Evolutionary conservation across 2,329 filamentous ascomycete genomes (phyloP).

Genomic region (Cladosporium oxysporum): DNA sequence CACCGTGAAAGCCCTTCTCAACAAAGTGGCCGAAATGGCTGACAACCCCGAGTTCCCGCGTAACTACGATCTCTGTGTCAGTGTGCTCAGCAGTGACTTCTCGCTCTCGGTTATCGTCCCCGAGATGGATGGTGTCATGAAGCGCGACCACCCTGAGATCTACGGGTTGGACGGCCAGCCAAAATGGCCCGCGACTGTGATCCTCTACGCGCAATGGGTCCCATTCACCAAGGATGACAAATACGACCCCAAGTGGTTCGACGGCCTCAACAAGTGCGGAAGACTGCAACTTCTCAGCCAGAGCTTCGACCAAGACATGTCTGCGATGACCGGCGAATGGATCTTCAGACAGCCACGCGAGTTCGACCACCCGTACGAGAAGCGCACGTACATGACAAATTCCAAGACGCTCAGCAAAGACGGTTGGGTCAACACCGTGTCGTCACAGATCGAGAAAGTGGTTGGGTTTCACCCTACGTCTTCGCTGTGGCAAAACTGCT

Average conservation of each 20-base stretch:
- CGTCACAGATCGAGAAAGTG: slow-evolving; percentile 42
- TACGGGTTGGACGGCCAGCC: slow-evolving; percentile 42
- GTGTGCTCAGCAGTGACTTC: slow-evolving; percentile 48
- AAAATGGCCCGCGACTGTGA: slow-evolving; percentile 44
- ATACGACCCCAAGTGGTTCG: slow-evolving; percentile 42
- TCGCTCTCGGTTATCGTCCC: slow-evolving; percentile 41
- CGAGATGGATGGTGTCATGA: slow-evolving; percentile 42
- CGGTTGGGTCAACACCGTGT: slow-evolving; percentile 45
- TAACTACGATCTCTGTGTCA: slow-evolving; percentile 52
- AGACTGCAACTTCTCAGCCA: slow-evolving; percentile 33
- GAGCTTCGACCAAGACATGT: slow-evolving; percentile 44
- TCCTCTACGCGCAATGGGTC: slow-evolving; percentile 54
- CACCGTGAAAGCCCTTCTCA: slow-evolving; percentile 43
- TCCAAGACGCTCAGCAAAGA: slow-evolving; percentile 45
- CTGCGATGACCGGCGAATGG: slow-evolving; percentile 48
- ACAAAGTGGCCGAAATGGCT: slow-evolving; percentile 47
- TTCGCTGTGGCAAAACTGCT: slow-evolving; percentile 34
- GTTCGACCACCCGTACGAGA: slow-evolving; percentile 53
- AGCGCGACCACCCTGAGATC: slow-evolving; percentile 40
- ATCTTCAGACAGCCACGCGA: slow-evolving; percentile 50
- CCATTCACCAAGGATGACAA: slow-evolving; percentile 43
- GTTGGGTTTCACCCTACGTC: slow-evolving; percentile 40
- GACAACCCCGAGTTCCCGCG: slow-evolving; percentile 47
- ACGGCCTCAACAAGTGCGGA: slow-evolving; percentile 39
- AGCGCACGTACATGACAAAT: slow-evolving; percentile 49